These are phyloP conservation scores for Yamadazyma triangularis DNA, from an alignment of 1,139 yeast species.

Conservation along the genomic window DNA sequence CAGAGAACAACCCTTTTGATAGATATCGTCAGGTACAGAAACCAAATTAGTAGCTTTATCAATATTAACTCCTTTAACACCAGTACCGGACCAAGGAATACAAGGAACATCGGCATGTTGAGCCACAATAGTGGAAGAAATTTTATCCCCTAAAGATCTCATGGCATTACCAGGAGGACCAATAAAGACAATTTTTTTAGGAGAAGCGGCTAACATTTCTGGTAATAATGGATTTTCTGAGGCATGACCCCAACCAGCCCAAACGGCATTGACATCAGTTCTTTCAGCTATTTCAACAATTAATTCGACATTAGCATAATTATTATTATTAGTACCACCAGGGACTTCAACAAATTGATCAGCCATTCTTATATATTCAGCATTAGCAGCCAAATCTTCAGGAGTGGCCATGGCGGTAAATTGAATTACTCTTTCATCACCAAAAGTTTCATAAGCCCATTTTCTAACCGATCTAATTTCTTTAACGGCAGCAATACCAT, in stretches of 20 bases:
- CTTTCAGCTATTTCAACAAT: conserved; percentile 97
- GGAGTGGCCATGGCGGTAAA: conserved; percentile 99
- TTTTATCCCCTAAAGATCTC: conserved; percentile 98
- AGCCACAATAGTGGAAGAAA: conserved; percentile 95
- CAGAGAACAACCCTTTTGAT: conserved; percentile 81
- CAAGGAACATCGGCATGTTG: conserved; percentile 98
- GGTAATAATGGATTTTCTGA: conserved; percentile 95
- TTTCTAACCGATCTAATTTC: conserved; percentile 95
- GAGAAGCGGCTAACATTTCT: conserved; percentile 86
- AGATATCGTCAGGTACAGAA: conserved; percentile 78
- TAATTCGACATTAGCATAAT: conserved; percentile 95
- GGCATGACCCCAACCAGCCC: conserved; percentile 99
- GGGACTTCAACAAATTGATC: conserved; percentile 98
- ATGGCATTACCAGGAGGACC: conserved; percentile 98
- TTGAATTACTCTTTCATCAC: conserved; percentile 87
- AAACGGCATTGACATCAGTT: conserved; percentile 94
- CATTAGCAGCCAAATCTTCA: conserved; percentile 93
- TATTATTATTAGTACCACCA: conserved; percentile 97
- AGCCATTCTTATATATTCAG: conserved; percentile 98
- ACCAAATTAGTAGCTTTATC: conserved; percentile 73
- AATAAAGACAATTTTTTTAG: conserved; percentile 82
- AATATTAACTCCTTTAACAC: conserved; percentile 74
- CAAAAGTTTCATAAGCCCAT: conserved; percentile 99
- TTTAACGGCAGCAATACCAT: conserved; percentile 98
- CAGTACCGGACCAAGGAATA: conserved; percentile 99